phyloP scores from a whole-genome alignment of 2,329 filamentous ascomycete species.

The Leptoxyphium fumago region DNA sequence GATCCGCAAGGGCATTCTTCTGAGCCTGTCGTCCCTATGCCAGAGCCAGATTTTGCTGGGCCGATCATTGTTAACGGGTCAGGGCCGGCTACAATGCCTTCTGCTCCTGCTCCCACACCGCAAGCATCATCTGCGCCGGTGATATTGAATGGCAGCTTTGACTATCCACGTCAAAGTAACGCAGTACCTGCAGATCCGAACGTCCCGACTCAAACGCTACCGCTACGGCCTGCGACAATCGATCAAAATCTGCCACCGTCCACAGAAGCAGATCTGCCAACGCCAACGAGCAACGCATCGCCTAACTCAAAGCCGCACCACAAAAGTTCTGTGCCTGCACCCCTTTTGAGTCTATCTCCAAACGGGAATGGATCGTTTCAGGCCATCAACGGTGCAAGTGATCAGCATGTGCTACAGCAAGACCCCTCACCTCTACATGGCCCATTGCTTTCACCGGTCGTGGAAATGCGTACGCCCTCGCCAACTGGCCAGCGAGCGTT shows the following conservation, averaged over 20 bases:
- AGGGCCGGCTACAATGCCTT: constrained; percentile 7
- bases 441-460: constrained; percentile 53
- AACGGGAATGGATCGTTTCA: constrained; percentile 7
- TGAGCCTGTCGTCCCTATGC: neutral
- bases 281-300: constrained; percentile 2
- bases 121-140: neutral
- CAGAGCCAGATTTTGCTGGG: constrained; percentile 12
- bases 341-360: constrained; percentile 9
- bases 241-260: neutral
- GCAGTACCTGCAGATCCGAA: neutral
- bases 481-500: constrained; percentile 45
- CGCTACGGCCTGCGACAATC: neutral
- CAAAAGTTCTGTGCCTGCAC: constrained; percentile 4
- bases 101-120: neutral
- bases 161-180: constrained; percentile 2
- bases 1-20: neutral
- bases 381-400: constrained; percentile 2
- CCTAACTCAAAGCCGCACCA: constrained; percentile 5
- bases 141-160: constrained; percentile 1
- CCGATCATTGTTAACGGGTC: constrained; percentile 30
- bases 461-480: constrained; percentile 57
- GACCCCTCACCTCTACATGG: constrained; percentile 1
- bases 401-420: constrained; percentile 2
- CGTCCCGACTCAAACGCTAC: neutral
- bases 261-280: neutral